These are phyloP conservation scores for Yarrowia sp. DNA, from an alignment of 805 yeast species.

Conservation along the genomic window DNA sequence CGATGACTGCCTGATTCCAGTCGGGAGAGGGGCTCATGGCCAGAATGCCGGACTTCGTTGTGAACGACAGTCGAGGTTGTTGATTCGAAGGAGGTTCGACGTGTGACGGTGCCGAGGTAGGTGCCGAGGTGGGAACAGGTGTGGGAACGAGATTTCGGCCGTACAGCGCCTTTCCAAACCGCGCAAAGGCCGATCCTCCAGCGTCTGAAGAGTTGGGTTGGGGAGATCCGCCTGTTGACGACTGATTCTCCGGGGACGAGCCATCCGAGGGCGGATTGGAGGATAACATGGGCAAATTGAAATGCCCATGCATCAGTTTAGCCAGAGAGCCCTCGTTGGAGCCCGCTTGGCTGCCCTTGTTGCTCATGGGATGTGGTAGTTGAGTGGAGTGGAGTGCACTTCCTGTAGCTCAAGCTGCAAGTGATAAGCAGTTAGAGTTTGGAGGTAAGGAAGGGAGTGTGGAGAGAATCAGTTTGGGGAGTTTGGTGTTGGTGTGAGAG, in stretches of 20 bases:
- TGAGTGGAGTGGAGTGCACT: neutral
- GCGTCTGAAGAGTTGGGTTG: constrained; percentile 10
- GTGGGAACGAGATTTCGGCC: constrained; percentile 28
- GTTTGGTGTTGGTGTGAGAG: neutral
- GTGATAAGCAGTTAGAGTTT: constrained; percentile 42
- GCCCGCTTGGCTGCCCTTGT: constrained; percentile 33
- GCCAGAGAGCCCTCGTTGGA: constrained; percentile 31
- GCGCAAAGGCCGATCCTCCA: constrained; percentile 42
- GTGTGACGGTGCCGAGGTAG: constrained; percentile 6
- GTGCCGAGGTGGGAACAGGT: constrained; percentile 20
- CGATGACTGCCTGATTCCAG: constrained; percentile 45
- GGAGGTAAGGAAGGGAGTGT: neutral
- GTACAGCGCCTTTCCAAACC: constrained; percentile 46
- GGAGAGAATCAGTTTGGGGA: neutral
- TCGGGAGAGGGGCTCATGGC: constrained; percentile 48
- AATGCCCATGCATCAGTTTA: constrained; percentile 29
- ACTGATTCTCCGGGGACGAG: constrained; percentile 30
- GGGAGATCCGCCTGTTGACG: constrained; percentile 6
- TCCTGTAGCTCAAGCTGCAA: neutral
- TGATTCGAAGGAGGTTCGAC: constrained; percentile 3
- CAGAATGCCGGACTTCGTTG: constrained; percentile 44
- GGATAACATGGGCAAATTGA: constrained; percentile 30
- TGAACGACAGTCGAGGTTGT: constrained; percentile 11
- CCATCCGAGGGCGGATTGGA: constrained; percentile 35
- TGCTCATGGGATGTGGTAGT: neutral